phyloP scores from a whole-genome alignment of 1,284 basidiomycete species.

The Grifola frondosa region DNA sequence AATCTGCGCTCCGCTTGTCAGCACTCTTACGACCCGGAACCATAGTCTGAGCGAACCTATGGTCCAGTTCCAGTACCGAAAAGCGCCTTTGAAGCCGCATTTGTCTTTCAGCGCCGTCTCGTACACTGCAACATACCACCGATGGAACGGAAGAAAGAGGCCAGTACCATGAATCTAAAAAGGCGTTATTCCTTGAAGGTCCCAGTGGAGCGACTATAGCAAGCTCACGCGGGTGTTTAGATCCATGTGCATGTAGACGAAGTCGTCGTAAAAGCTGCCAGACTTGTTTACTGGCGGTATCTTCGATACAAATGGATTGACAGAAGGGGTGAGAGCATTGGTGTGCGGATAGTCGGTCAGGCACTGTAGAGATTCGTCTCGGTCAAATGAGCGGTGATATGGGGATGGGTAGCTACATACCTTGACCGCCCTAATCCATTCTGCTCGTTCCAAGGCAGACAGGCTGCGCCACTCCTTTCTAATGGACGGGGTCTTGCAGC shows the following conservation, averaged over 20 bases:
- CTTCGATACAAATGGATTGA: conserved; percentile 26
- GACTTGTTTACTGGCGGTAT: conserved; percentile 33
- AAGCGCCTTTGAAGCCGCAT: conserved; percentile 35
- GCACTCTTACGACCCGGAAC: too few relatives aligned
- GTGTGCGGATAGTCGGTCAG: conserved; percentile 33
- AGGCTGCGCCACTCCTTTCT: conserved; percentile 30
- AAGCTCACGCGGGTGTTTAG: conserved; percentile 26
- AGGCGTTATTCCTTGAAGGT: not conserved
- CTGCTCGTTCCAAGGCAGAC: conserved; percentile 15
- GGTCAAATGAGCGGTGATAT: not conserved
- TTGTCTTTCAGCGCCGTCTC: conserved; percentile 32
- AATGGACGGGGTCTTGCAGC: conserved; percentile 22
- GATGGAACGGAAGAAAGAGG: conserved; percentile 40
- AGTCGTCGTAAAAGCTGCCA: conserved; percentile 38
- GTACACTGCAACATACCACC: conserved; percentile 35
- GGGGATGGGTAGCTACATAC: conserved; percentile 11
- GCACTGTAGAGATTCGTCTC: conserved; percentile 27
- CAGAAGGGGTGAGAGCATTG: conserved; percentile 24
- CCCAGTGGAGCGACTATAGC: not conserved
- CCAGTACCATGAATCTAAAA: conserved; percentile 37
- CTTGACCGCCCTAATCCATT: conserved; percentile 30
- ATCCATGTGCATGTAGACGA: conserved; percentile 40
- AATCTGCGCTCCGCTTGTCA: too few relatives aligned
- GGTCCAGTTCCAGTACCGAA: conserved; percentile 43
- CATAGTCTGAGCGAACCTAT: conserved; percentile 30